Percentiles rank a stretch among this genome's conserved stretches.
These are phyloP conservation scores for Tolypocladium ovalisporum DNA, from an alignment of 2,329 filamentous ascomycete genomes.

Conservation along the genomic window DNA sequence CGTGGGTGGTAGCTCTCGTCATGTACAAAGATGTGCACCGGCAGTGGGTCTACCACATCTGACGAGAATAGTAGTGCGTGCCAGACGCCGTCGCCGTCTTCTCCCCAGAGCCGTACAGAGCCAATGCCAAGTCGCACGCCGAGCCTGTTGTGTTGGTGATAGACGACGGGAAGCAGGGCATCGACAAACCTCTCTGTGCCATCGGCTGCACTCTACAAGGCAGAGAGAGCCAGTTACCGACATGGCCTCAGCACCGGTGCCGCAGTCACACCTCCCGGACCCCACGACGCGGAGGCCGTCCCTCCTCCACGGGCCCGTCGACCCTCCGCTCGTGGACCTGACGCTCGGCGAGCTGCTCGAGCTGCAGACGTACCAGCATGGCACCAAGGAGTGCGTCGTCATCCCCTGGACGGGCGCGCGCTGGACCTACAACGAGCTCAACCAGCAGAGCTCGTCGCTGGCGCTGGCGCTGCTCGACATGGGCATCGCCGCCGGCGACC, in stretches of 20 bases:
- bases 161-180: not conserved
- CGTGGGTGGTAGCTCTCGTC: not conserved
- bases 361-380: conserved; percentile 56
- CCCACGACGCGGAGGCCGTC: conserved; percentile 31
- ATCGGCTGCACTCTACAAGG: too few species aligned
- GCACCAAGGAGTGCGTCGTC: conserved; percentile 56
- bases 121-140: not conserved
- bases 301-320: conserved; percentile 55
- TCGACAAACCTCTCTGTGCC: not conserved
- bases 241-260: not conserved
- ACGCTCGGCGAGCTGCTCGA: conserved; percentile 64
- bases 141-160: not conserved
- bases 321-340: conserved; percentile 59
- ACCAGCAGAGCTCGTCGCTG: conserved; percentile 48
- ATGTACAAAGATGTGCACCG: not conserved
- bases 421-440: conserved; percentile 60
- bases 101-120: not conserved
- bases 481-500: conserved; percentile 57
- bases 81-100: not conserved
- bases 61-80: not conserved
- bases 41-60: not conserved
- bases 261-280: not conserved
- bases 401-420: conserved; percentile 66
- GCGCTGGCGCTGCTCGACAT: conserved; percentile 56
- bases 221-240: too few species aligned